Base-by-base conservation (phyloP, 306 rosid genomes). In the Alnus glutinosa region DNA sequence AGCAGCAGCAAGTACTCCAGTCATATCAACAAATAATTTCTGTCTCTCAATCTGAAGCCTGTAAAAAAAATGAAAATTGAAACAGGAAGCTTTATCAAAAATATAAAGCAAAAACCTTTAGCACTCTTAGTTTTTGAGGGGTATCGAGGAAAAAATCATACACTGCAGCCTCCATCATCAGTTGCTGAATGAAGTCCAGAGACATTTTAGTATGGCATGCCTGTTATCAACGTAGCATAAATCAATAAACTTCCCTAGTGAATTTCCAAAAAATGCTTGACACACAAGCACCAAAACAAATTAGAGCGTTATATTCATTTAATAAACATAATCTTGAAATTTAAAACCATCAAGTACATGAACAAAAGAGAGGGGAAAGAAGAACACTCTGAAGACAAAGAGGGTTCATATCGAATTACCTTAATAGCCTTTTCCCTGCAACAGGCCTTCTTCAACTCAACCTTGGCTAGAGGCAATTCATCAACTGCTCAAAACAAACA, bases 401-500 rank as follows among this genome's bases (percentile, higher is more conserved):
- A 14, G 36, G 66, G 37, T 23, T 59, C n/a, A 59, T 59, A 79
- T 76, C 37, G 37, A 71, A 55, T 78, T 78, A 89, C 98, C 92
- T 84, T 80, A 15, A 78, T 85, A 75, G 88, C 98, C 79, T 86
- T 95, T 80, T 85, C 84, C 88, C 97, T 85, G 78, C 95, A 90
- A 79, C 72, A 76, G 80, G 98, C 98, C 86, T 89, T 95, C 88
- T 91, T 86, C 80, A 95, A 83, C 94, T 95, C 99, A 84, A 82
- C 78, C 90, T 89, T 88, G 57, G 89, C 92, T 32, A 87, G 52
- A 61, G 97, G 89, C 74, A 92, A 86, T 79, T 89, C 96, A 66
- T 95, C 94, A 86, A 95, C 99, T 95, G 90, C 74, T 82, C 54
- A 84, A 82, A 71, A 71, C 83, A 81, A 88, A 79, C 80, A 54